These are phyloP conservation scores for Phoenix dactylifera DNA, from an alignment of 176 grass and related monocot species.

Conservation along the genomic window DNA sequence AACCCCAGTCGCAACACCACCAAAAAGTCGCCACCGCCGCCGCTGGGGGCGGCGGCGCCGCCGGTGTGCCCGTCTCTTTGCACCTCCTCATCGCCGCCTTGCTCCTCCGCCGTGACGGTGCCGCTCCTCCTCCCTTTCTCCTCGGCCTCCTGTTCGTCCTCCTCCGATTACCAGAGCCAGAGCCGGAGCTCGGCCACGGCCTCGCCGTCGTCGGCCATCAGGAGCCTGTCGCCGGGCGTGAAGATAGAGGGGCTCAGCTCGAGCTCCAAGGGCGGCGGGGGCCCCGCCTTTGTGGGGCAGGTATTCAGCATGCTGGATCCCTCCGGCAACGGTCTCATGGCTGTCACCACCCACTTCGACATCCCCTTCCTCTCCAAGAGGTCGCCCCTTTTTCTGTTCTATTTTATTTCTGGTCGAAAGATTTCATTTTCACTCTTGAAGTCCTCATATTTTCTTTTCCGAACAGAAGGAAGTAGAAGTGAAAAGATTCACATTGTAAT, in stretches of 20 bases:
- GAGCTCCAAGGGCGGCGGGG: conserved; percentile 25
- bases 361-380: conserved; percentile 74
- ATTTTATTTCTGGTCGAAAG: not conserved
- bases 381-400: conserved; percentile 17
- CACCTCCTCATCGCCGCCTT: too few species aligned
- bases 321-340: conserved; percentile 92
- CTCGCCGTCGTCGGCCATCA: conserved; percentile 14
- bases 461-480: too few species aligned
- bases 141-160: conserved; percentile 1
- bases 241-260: conserved; percentile 33
- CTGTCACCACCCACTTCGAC: conserved; percentile 66
- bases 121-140: conserved; percentile 7
- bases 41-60: too few species aligned
- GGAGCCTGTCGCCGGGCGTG: conserved; percentile 25
- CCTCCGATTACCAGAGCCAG: conserved; percentile 6
- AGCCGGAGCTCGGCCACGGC: not conserved
- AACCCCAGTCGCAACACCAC: too few species aligned
- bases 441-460: too few species aligned
- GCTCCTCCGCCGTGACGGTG: not conserved
- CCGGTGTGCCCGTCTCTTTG: too few species aligned
- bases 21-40: too few species aligned
- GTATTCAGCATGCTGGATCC: conserved; percentile 95
- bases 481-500: not conserved
- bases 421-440: too few species aligned
- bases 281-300: conserved; percentile 78